Conservation (phyloP, 2,329 filamentous ascomycete genomes). For the Curvularia eragrostidis region DNA sequence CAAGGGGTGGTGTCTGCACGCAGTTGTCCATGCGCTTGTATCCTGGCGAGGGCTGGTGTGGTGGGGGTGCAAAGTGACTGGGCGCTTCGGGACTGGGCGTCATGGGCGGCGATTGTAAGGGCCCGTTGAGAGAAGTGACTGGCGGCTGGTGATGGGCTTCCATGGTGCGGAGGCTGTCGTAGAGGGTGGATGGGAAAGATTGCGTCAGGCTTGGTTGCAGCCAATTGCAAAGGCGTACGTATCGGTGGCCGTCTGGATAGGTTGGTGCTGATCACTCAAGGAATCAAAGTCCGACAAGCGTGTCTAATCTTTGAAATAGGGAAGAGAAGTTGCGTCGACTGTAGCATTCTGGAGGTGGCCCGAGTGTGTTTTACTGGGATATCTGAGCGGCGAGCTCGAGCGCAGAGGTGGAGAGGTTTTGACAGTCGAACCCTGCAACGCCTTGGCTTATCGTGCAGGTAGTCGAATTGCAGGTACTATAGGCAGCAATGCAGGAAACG, state of each 20-base stretch:
- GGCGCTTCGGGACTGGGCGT: slow-evolving; percentile 41
- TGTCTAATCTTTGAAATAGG: slow-evolving; percentile 42
- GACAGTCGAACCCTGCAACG: slow-evolving; percentile 49
- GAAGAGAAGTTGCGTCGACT: slow-evolving; percentile 47
- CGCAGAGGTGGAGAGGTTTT: slow-evolving; percentile 45
- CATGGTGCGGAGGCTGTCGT: slow-evolving; percentile 38
- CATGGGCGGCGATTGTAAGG: slow-evolving; percentile 48
- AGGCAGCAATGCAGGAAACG: slow-evolving; percentile 51
- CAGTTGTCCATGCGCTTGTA: slow-evolving; percentile 45
- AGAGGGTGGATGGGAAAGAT: slow-evolving; percentile 36
- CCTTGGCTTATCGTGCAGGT: slow-evolving; percentile 49
- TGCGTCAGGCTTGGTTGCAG: slow-evolving; percentile 40
- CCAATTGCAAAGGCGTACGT: slow-evolving; percentile 42
- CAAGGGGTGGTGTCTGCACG: slow-evolving; percentile 47
- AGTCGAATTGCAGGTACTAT: slow-evolving; percentile 38
- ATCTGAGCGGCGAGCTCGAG: slow-evolving; percentile 44
- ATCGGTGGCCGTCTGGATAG: slow-evolving; percentile 31
- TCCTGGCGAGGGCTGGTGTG: slow-evolving; percentile 43
- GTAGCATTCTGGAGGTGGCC: slow-evolving; percentile 50
- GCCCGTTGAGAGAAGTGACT: slow-evolving; percentile 39
- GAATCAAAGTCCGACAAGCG: slow-evolving; percentile 43
- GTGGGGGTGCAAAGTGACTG: slow-evolving; percentile 37
- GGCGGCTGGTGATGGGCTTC: slow-evolving; percentile 41
- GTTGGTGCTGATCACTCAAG: slow-evolving; percentile 34
- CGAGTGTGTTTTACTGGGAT: slow-evolving; percentile 39